Conservation (phyloP, 495 filamentous ascomycete species). For the Penicillium steckii region DNA sequence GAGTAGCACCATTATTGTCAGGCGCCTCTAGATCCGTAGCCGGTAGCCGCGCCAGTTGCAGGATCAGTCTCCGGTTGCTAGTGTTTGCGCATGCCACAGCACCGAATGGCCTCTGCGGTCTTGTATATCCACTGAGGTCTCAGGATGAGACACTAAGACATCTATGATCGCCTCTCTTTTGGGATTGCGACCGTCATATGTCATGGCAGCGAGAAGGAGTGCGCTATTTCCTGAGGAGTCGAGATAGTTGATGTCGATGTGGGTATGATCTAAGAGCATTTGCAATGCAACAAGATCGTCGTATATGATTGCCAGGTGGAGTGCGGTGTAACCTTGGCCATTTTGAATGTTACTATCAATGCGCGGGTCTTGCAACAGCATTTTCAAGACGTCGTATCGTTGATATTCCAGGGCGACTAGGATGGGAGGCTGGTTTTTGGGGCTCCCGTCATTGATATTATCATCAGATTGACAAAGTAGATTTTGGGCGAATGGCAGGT, state of each 20-base stretch:
- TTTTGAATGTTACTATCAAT: neutral
- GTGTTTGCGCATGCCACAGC: too few species aligned
- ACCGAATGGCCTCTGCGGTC: too few species aligned
- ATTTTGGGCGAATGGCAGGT: neutral
- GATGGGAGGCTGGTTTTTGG: slow-evolving; percentile 1
- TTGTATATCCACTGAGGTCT: too few species aligned
- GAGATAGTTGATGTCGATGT: neutral
- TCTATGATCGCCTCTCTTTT: too few species aligned
- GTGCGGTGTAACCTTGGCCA: neutral
- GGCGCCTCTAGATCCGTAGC: too few species aligned
- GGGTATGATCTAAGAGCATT: neutral
- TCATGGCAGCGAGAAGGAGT: too few species aligned
- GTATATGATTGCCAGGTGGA: slow-evolving; percentile 5
- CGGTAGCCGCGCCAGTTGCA: too few species aligned
- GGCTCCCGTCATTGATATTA: neutral
- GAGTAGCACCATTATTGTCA: too few species aligned
- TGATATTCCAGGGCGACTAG: slow-evolving; percentile 7
- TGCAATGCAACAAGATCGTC: neutral
- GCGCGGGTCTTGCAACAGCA: neutral
- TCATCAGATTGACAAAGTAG: neutral
- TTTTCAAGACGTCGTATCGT: slow-evolving; percentile 5
- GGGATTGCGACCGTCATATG: too few species aligned
- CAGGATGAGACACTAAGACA: too few species aligned
- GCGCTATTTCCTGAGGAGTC: slow-evolving; percentile 2
- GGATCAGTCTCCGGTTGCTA: too few species aligned